Evolutionary conservation across 2,329 filamentous ascomycete genomes (phyloP).

Genomic region (Trichoderma sp.): DNA sequence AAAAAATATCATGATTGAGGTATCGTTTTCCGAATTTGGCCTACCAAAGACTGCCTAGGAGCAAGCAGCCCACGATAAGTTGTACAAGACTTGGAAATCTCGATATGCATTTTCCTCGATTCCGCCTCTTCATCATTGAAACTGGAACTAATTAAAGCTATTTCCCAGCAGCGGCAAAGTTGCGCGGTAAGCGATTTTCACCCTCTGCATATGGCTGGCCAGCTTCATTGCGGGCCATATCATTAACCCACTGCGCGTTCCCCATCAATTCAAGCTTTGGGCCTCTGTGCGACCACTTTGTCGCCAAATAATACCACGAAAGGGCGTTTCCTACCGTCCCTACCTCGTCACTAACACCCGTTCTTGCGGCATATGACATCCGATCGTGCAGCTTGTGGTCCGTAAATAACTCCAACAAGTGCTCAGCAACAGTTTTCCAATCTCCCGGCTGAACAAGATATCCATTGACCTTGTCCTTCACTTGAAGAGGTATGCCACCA

Average conservation of each 20-base stretch:
- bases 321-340: conserved; percentile 78
- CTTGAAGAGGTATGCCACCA: conserved; percentile 80
- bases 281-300: conserved; percentile 48
- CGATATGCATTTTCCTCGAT: too few species aligned
- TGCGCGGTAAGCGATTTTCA: conserved; percentile 57
- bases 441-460: conserved; percentile 74
- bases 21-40: too few species aligned
- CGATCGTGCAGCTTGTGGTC: conserved; percentile 63
- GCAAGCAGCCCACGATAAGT: neutral
- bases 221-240: conserved; percentile 49
- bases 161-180: neutral
- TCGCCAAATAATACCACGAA: conserved; percentile 75
- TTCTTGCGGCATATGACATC: conserved; percentile 66
- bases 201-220: conserved; percentile 57
- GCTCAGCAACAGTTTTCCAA: conserved; percentile 65
- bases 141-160: neutral
- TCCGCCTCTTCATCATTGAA: too few species aligned
- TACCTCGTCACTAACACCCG: conserved; percentile 77
- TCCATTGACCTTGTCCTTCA: conserved; percentile 70
- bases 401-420: conserved; percentile 67
- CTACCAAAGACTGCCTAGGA: neutral
- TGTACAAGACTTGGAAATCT: neutral
- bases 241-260: conserved; percentile 27
- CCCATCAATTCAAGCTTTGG: conserved; percentile 12
- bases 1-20: too few species aligned